Percentiles rank a stretch among this genome's conserved stretches.
phyloP scores from a whole-genome alignment of 1,284 basidiomycete species.

The Naganishia liquefaciens region DNA sequence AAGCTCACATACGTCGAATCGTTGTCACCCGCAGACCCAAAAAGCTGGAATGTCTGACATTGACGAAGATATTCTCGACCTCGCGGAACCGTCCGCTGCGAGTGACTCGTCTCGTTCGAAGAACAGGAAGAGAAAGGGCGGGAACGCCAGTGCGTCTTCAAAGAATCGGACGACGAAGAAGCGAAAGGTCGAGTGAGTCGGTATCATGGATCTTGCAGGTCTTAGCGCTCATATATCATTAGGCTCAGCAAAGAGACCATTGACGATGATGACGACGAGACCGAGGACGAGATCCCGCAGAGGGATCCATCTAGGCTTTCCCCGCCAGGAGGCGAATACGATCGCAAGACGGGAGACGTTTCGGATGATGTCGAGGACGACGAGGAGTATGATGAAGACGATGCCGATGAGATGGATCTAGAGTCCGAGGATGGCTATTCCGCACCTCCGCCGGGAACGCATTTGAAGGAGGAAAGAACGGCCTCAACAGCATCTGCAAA shows the following conservation, averaged over 20 bases:
- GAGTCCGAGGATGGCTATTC: slow-evolving; percentile 36
- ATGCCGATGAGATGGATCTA: slow-evolving; percentile 43
- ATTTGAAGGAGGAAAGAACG: slow-evolving; percentile 15
- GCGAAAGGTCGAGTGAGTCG: slow-evolving; percentile 25
- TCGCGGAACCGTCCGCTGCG: slow-evolving; percentile 27
- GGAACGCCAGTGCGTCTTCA: slow-evolving; percentile 1
- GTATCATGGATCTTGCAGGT: not conserved
- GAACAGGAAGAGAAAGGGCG: slow-evolving; percentile 29
- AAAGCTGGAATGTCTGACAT: slow-evolving; percentile 22
- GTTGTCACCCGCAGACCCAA: not conserved
- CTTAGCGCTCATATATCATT: not conserved
- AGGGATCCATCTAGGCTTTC: slow-evolving; percentile 25
- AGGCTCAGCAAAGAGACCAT: slow-evolving; percentile 27
- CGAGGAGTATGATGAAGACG: slow-evolving; percentile 49
- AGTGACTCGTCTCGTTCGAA: slow-evolving; percentile 23
- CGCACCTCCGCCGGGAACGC: slow-evolving; percentile 16
- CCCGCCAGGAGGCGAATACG: slow-evolving; percentile 8
- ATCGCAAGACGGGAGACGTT: slow-evolving; percentile 45
- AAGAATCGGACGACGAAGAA: slow-evolving; percentile 27
- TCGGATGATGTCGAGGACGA: slow-evolving; percentile 49
- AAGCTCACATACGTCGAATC: not conserved
- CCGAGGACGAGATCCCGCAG: slow-evolving; percentile 27
- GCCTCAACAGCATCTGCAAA: slow-evolving; percentile 19
- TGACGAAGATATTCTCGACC: slow-evolving; percentile 31
- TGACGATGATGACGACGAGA: slow-evolving; percentile 32